These are phyloP conservation scores for Borealophlyctis nickersoniae DNA, from an alignment of 192 early-diverging fungal species.

Conservation along the genomic window DNA sequence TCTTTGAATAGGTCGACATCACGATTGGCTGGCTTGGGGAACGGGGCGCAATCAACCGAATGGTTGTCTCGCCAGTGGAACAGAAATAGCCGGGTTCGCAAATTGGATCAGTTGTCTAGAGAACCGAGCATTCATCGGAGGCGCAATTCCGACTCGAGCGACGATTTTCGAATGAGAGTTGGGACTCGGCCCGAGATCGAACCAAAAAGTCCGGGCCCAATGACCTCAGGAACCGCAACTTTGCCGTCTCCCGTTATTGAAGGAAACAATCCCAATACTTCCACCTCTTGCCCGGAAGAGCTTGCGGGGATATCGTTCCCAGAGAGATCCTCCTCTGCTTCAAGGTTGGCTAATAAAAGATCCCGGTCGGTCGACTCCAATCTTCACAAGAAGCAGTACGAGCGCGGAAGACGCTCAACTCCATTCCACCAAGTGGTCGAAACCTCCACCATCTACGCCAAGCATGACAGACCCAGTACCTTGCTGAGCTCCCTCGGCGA, in stretches of 20 bases:
- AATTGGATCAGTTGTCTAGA: too few relatives aligned
- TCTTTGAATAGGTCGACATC: too few relatives aligned
- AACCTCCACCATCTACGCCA: slow-evolving; percentile 31
- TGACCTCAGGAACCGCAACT: not conserved
- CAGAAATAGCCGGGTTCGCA: too few relatives aligned
- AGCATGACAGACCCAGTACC: slow-evolving; percentile 12
- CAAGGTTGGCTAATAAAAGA: slow-evolving; percentile 9
- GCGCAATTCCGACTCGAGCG: slow-evolving; percentile 1
- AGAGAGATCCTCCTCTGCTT: too few relatives aligned
- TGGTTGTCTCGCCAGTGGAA: too few relatives aligned
- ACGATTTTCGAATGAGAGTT: not conserved
- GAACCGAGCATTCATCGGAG: too few relatives aligned
- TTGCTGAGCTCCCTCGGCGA: slow-evolving; percentile 23
- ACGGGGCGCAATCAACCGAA: too few relatives aligned
- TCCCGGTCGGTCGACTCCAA: slow-evolving; percentile 31
- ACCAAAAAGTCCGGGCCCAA: not conserved
- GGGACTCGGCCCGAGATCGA: not conserved
- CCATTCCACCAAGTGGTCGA: slow-evolving; percentile 27
- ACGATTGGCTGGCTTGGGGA: too few relatives aligned
- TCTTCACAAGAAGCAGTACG: slow-evolving; percentile 5
- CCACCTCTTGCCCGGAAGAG: not conserved
- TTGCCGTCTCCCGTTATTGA: slow-evolving; percentile 3
- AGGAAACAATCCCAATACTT: not conserved
- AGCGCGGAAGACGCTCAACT: not conserved
- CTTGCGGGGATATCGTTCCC: not conserved